These are phyloP conservation scores for Penicillium paxilli DNA, from an alignment of 495 filamentous ascomycete species.

Conservation along the genomic window DNA sequence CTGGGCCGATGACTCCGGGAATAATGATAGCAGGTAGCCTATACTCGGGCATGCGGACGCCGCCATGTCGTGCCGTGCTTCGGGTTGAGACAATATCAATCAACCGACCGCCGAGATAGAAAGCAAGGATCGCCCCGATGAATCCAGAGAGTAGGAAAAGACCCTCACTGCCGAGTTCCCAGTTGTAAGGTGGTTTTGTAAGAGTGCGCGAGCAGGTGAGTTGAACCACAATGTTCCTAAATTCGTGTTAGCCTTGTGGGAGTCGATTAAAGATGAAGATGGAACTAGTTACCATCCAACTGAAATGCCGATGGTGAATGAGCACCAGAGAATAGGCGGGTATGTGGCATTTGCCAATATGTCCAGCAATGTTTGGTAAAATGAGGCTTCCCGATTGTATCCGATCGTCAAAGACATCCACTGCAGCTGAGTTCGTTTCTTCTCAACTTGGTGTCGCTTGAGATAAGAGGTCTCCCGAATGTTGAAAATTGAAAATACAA, in stretches of 20 bases:
- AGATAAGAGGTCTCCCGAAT: constrained; percentile 31
- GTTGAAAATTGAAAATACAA: constrained; percentile 23
- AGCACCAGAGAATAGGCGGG: constrained; percentile 33
- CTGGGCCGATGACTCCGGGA: constrained; percentile 27
- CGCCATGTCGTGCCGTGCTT: constrained; percentile 24
- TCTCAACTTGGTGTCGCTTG: not conserved
- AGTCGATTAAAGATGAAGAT: not conserved
- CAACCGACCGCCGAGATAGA: constrained; percentile 31
- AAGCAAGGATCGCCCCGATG: constrained; percentile 30
- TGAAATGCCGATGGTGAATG: constrained; percentile 28
- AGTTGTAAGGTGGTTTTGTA: constrained; percentile 31
- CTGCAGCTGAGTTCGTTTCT: constrained; percentile 15
- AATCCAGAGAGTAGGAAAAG: constrained; percentile 32
- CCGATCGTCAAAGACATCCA: constrained; percentile 30
- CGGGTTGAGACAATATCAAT: constrained; percentile 34
- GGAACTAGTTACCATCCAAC: constrained; percentile 27
- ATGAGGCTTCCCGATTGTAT: constrained; percentile 27
- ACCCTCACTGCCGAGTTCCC: constrained; percentile 25
- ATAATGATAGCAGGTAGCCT: constrained; percentile 30
- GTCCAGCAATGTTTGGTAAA: constrained; percentile 20
- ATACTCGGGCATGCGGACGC: constrained; percentile 28
- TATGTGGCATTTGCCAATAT: constrained; percentile 26
- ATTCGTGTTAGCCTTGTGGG: not conserved
- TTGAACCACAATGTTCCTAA: constrained; percentile 37
- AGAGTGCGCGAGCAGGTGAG: constrained; percentile 30